These are phyloP conservation scores for Phytopythium litorale DNA, from an alignment of 352 stramenopile species.

Conservation along the genomic window DNA sequence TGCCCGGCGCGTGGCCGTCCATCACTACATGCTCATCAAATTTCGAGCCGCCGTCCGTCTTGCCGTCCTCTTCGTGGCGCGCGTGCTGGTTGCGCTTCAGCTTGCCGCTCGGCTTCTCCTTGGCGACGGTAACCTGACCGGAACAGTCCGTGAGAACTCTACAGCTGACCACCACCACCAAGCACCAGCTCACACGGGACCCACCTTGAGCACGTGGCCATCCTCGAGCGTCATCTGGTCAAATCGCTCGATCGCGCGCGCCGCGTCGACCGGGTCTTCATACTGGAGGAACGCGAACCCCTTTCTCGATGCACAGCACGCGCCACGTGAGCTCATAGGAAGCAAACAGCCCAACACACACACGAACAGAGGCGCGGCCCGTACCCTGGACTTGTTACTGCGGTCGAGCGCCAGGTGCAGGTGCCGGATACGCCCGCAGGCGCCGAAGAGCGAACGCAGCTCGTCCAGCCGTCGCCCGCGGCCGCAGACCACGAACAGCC, in stretches of 20 bases:
- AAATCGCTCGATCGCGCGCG: slow-evolving; percentile 53
- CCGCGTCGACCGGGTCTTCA: slow-evolving; percentile 39
- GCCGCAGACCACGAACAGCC: slow-evolving; percentile 75
- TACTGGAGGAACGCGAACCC: slow-evolving; percentile 82
- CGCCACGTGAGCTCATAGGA: background rate
- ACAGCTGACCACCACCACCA: background rate
- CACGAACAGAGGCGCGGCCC: background rate
- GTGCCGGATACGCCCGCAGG: slow-evolving; percentile 57
- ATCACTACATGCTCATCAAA: slow-evolving; percentile 19
- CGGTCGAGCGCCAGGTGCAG: slow-evolving; percentile 71
- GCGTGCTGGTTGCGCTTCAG: slow-evolving; percentile 67
- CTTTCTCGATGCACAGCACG: slow-evolving; percentile 11
- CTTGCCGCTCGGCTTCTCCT: slow-evolving; percentile 48
- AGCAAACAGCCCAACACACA: background rate
- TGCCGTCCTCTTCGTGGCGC: slow-evolving; percentile 31
- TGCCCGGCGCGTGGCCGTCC: slow-evolving; percentile 36
- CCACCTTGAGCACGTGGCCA: slow-evolving; percentile 71
- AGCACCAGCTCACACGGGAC: background rate
- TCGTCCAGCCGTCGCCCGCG: slow-evolving; percentile 61
- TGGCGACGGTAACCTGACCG: slow-evolving; percentile 64
- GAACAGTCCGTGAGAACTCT: background rate
- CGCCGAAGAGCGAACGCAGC: slow-evolving; percentile 51
- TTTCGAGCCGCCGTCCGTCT: slow-evolving; percentile 10
- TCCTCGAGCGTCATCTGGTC: slow-evolving; percentile 60
- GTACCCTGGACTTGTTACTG: slow-evolving; percentile 69